These are phyloP conservation scores for Lentinus polychrous DNA, from an alignment of 1,284 basidiomycete genomes.

Conservation along the genomic window DNA sequence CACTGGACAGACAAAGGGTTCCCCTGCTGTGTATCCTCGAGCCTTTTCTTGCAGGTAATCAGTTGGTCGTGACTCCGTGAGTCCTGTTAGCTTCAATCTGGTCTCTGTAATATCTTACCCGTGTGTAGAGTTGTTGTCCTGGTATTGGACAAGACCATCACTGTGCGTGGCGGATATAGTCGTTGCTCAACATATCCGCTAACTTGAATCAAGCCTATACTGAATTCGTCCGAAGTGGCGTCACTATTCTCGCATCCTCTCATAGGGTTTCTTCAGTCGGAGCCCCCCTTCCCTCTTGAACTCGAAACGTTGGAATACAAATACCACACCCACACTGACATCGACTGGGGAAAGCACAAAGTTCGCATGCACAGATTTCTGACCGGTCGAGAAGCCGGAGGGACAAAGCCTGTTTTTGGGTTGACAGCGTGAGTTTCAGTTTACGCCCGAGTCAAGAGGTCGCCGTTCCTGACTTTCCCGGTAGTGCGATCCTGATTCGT, in stretches of 20 bases:
- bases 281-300: conserved; percentile 53
- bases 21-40: conserved; percentile 71
- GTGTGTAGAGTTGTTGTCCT: conserved; percentile 68
- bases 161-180: conserved; percentile 34
- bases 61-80: conserved; percentile 75
- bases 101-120: not conserved
- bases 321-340: conserved; percentile 63
- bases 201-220: conserved; percentile 50
- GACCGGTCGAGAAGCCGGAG: conserved; percentile 74
- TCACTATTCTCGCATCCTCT: conserved; percentile 81
- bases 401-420: conserved; percentile 78
- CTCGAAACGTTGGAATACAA: conserved; percentile 46
- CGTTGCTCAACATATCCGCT: not conserved
- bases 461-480: too few relatives aligned
- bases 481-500: conserved; percentile 67
- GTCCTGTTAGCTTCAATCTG: conserved; percentile 21
- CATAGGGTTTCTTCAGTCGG: conserved; percentile 60
- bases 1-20: conserved; percentile 57
- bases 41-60: conserved; percentile 67
- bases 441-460: too few relatives aligned
- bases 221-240: conserved; percentile 73
- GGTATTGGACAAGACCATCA: conserved; percentile 63
- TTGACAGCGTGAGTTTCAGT: conserved; percentile 61
- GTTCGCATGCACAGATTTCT: conserved; percentile 70
- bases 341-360: conserved; percentile 33